Evolutionary conservation across 2,329 filamentous ascomycete species (phyloP), one percentile per base, ranked within the genome.

Genomic region (Colletotrichum incanum): DNA sequence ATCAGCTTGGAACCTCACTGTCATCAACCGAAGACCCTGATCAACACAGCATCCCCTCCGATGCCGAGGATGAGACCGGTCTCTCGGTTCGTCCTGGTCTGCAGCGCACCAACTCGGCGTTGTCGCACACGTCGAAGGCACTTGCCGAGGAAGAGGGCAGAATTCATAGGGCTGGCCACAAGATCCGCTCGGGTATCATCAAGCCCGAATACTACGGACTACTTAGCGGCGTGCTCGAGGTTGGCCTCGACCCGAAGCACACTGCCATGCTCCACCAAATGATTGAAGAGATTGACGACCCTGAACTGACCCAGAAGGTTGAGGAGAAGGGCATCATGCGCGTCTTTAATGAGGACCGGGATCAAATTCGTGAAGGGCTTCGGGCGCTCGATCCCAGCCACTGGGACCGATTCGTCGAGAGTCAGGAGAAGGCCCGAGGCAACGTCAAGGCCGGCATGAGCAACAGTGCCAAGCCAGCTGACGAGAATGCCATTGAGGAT

Each of bases 341-440:
- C 67, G 88, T 90, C 0, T 91, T 94, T 75, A 86, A 89, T 76
- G 88, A 91, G 77, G 81, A 91, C 74, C 84, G 83, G 69, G 86
- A 87, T 20, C 78, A 87, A 64, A 83, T 91, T 26, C 79, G 87
- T 50, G 82, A 83, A 72, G 77, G 80, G 61, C 78, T 92, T 74
- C 85, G 89, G 23, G 89, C 89, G 6, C 86, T 88, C 37, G 93
- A 94, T 74, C 90, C 91, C 0, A 89, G 91, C 73, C 87, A 93
- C 79, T 90, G 93, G 88, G 87, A 88, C 61, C 82, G 83, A 9
- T 90, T 95, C 77, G 86, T 88, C 31, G 89, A 92, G 80, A 84
- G 87, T 47, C 90, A 91, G 81, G 83, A 88, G 76, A 90, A 90
- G 80, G 87, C 89, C 7, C 82, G 85, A 68, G 87, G 86, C 14